Evolutionary conservation across 139 green algal genomes (phyloP), one percentile per base, ranked within the genome.

Genomic region (Gonium pectorale): DNA sequence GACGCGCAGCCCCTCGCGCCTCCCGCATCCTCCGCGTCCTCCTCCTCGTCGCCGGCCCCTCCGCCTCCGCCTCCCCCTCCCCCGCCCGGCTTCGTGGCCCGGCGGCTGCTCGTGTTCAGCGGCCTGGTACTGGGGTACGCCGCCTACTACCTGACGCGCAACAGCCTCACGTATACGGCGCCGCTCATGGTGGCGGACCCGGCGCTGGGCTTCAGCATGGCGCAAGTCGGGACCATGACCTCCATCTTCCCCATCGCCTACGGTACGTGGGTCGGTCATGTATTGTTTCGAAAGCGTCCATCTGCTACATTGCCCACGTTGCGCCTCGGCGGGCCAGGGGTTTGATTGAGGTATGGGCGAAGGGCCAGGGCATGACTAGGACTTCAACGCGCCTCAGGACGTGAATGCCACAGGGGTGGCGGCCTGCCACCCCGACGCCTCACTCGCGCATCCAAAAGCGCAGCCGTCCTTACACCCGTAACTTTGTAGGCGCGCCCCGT

Each of bases 221-320:
- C 73, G 2, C 86, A 95, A 46, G 94, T 99, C 49, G 97, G 96
- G 9, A 92, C 94, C 49, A 94, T 99, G 81, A 99, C 97, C 0
- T 97, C 92, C 56, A 96, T 98, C 44, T 97, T 99, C 89, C 97
- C 97, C 29, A 92, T 98, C 31, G 93, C 91, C 3, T 98, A 99
- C 79, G 92, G 77, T 83, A 54, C 24, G 77, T 51, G 8, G n/a
- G n/a, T n/a, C n/a, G n/a, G n/a, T n/a, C n/a, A n/a, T n/a, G n/a
- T n/a, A n/a, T n/a, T n/a, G n/a, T n/a, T n/a, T n/a, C n/a, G n/a
- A n/a, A n/a, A n/a, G n/a, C n/a, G n/a, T n/a, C n/a, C n/a, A n/a
- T n/a, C n/a, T n/a, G n/a, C n/a, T n/a, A n/a, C n/a, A n/a, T n/a
- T n/a, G n/a, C n/a, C n/a, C n/a, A n/a, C n/a, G n/a, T n/a, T n/a